Base-by-base conservation (phyloP, 2,329 filamentous ascomycete genomes). In the Ophiostoma triangulosporum region DNA sequence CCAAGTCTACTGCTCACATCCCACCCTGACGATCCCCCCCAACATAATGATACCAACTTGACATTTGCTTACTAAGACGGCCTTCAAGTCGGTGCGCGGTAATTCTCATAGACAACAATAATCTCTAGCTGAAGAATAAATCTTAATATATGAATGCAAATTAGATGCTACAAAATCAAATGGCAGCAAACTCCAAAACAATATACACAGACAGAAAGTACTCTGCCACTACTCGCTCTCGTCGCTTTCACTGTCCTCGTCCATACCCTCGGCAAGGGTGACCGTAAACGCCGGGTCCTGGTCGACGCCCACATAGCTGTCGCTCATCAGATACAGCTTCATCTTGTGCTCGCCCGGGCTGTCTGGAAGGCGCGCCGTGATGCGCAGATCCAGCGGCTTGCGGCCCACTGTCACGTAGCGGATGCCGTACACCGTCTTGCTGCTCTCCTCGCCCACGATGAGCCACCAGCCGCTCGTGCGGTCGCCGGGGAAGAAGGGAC, bases 401-500 rank as follows among this genome's bases (percentile, higher is more conserved):
- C 78, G 79, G 38, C 83, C 85, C 58, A 98, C 84, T 1, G 90
- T 95, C 56, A 98, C 84, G 61, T 91, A 81, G 76, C 97, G 98
- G 73, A 97, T 95, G 3, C 88, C 90, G 55, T 97, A 74, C 57
- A 98, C 73, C 58, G 77, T 90, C 73, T 88, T 91, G 38, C 85
- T 88, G 66, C 81, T 85, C 70, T 96, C 89, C 62, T 97, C 90
- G 29, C 90, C 91, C 32, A 98, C 88, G 20, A 98, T 88, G 54
- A 98, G 72, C 93, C 93, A 98, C 90, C 90, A 98, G 65, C 93
- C 95, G 75, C 98, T 93, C 73, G 88, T 84, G 76, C 98, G 98
- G 68, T 85, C 84, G 50, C 69, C 74, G 1, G 93, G 90, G 66
- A 93, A 98, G 75, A 97, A 98, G 0, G 93, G 93, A 51, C 91